phyloP scores from a whole-genome alignment of 2,329 filamentous ascomycete genomes.

The Colletotrichum echinochloae region DNA sequence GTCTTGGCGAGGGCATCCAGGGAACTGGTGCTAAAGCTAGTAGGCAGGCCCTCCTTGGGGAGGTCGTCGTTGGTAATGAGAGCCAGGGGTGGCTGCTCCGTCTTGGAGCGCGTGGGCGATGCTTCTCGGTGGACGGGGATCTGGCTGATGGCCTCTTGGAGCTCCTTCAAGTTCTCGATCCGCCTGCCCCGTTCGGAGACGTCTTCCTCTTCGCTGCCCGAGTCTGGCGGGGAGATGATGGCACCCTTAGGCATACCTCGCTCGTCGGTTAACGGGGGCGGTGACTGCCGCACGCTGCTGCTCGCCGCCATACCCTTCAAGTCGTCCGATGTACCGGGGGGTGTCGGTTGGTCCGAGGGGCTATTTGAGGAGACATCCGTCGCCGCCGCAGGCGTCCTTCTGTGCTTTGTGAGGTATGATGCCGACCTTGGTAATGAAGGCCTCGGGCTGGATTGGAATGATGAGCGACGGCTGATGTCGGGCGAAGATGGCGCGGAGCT shows the following conservation, averaged over 20 bases:
- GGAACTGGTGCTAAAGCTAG: slow-evolving; percentile 61
- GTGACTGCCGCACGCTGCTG: slow-evolving; percentile 82
- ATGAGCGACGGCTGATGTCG: slow-evolving; percentile 68
- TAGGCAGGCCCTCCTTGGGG: slow-evolving; percentile 54
- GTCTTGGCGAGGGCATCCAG: slow-evolving; percentile 56
- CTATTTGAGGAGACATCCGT: slow-evolving; percentile 44
- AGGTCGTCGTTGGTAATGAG: slow-evolving; percentile 45
- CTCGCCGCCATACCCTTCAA: slow-evolving; percentile 61
- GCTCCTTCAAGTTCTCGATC: slow-evolving; percentile 69
- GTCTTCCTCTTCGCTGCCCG: slow-evolving; percentile 83
- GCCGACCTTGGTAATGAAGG: slow-evolving; percentile 72
- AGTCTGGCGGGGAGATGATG: slow-evolving; percentile 92
- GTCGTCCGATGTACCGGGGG: slow-evolving; percentile 63
- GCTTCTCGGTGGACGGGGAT: slow-evolving; percentile 75
- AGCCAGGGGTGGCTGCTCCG: slow-evolving; percentile 43
- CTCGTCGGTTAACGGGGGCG: slow-evolving; percentile 80
- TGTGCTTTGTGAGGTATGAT: slow-evolving; percentile 74
- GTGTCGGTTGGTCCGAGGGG: slow-evolving; percentile 56
- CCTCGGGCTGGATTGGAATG: slow-evolving; percentile 62
- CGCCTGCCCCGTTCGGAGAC: slow-evolving; percentile 60
- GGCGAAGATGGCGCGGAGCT: slow-evolving; percentile 69
- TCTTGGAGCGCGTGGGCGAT: slow-evolving; percentile 60
- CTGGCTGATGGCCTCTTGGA: slow-evolving; percentile 85
- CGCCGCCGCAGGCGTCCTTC: slow-evolving; percentile 66
- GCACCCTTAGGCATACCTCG: slow-evolving; percentile 83